Conservation (phyloP, 331 rosid genomes). For the Saraca asoca region DNA sequence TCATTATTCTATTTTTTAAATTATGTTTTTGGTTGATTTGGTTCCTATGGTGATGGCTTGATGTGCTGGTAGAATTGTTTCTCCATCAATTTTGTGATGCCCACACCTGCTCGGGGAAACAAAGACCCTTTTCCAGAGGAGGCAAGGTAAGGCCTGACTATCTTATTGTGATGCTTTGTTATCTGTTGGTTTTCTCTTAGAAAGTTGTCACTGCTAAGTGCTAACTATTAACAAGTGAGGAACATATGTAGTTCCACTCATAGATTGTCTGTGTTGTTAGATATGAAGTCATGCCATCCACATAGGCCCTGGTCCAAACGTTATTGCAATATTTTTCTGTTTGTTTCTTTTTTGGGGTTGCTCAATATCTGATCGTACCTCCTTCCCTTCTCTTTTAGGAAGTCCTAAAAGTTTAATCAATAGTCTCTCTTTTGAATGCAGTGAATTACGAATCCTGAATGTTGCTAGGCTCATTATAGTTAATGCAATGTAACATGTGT, state of each 20-base stretch:
- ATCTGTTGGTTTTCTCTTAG: constrained; percentile 10
- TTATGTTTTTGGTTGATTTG: constrained; percentile 15
- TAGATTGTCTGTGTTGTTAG: constrained; percentile 23
- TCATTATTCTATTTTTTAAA: constrained; percentile 5
- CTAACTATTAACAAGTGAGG: constrained; percentile 2
- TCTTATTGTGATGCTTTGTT: constrained; percentile 19
- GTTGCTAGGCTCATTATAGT: constrained; percentile 18
- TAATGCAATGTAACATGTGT: constrained; percentile 3
- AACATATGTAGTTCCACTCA: constrained; percentile 15
- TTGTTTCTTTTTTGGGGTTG: constrained; percentile 26
- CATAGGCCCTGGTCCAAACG: constrained; percentile 11
- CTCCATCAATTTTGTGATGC: constrained; percentile 88
- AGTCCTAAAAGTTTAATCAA: constrained; percentile 15
- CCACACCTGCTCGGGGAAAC: constrained; percentile 75
- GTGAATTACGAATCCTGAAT: constrained; percentile 17
- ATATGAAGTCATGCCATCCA: constrained; percentile 25
- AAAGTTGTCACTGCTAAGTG: constrained; percentile 26
- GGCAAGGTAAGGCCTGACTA: constrained; percentile 60
- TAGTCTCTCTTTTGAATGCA: constrained; percentile 16
- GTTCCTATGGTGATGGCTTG: constrained; percentile 37
- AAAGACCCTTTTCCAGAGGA: constrained; percentile 74
- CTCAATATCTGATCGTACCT: constrained; percentile 4
- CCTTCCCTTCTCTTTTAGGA: constrained; percentile 19
- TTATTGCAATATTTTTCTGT: constrained; percentile 15
- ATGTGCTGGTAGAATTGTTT: constrained; percentile 60